These are phyloP conservation scores for Blastobotrys indianensis DNA, from an alignment of 1,139 yeast species.

Conservation along the genomic window DNA sequence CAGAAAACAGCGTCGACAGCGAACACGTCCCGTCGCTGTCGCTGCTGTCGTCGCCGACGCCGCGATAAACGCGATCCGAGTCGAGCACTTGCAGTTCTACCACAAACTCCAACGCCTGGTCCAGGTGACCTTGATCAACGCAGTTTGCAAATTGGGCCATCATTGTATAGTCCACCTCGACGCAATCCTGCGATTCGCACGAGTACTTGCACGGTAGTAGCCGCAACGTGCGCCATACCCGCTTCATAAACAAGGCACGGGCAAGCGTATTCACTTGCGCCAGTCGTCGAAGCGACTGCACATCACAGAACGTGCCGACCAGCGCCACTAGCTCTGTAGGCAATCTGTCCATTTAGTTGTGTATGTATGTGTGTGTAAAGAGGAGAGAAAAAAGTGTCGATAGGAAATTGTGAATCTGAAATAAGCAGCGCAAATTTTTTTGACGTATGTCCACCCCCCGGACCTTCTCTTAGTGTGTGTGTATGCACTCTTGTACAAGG, in stretches of 20 bases:
- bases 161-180: background rate
- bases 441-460: no score
- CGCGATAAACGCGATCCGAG: no score
- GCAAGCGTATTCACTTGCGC: background rate
- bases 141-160: no score
- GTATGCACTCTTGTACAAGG: no score
- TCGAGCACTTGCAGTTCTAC: no score
- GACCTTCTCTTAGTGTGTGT: no score
- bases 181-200: background rate
- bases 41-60: no score
- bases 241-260: background rate
- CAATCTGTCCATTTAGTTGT: background rate
- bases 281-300: background rate
- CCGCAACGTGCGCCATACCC: slow-evolving; percentile 1
- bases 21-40: no score
- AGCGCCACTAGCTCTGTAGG: slow-evolving; percentile 1
- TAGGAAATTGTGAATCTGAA: no score
- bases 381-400: background rate
- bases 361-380: background rate
- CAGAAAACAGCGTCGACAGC: no score
- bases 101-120: no score
- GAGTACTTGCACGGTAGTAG: background rate
- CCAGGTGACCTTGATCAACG: no score
- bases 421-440: background rate
- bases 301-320: background rate